phyloP scores from a whole-genome alignment of 441 rosid genomes.

The Francoa sonchifolia region DNA sequence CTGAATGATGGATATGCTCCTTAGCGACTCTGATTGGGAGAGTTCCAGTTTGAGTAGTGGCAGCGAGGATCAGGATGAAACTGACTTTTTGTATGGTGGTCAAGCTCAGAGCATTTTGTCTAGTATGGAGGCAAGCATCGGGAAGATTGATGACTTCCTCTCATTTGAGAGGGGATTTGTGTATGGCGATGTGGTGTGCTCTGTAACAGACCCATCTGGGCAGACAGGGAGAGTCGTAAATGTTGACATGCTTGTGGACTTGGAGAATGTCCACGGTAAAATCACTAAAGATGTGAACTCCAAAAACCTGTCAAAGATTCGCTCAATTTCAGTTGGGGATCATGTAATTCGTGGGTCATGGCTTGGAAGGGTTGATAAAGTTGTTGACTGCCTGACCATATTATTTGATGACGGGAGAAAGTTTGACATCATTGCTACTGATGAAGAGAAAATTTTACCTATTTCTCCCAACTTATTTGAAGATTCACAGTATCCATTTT shows the following conservation, averaged over 20 bases:
- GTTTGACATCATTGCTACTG: conserved; percentile 78
- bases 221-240: conserved; percentile 86
- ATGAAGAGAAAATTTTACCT: conserved; percentile 64
- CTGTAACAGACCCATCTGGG: conserved; percentile 70
- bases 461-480: conserved; percentile 56
- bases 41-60: conserved; percentile 62
- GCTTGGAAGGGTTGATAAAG: conserved; percentile 91
- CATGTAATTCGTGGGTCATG: conserved; percentile 85
- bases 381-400: conserved; percentile 84
- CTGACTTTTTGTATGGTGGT: conserved; percentile 39
- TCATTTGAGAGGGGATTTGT: conserved; percentile 88
- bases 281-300: conserved; percentile 48
- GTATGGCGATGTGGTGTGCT: conserved; percentile 85
- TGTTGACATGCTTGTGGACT: conserved; percentile 60
- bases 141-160: conserved; percentile 74
- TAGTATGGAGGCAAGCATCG: conserved; percentile 67
- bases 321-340: conserved; percentile 79
- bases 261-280: conserved; percentile 60
- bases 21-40: conserved; percentile 77
- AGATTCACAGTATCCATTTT: conserved; percentile 71
- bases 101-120: conserved; percentile 55
- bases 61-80: conserved; percentile 58
- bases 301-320: conserved; percentile 64
- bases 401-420: conserved; percentile 87
- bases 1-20: conserved; percentile 41